Evolutionary conservation across 2,329 filamentous ascomycete species (phyloP).

Genomic region (Coniochaeta hoffmannii): DNA sequence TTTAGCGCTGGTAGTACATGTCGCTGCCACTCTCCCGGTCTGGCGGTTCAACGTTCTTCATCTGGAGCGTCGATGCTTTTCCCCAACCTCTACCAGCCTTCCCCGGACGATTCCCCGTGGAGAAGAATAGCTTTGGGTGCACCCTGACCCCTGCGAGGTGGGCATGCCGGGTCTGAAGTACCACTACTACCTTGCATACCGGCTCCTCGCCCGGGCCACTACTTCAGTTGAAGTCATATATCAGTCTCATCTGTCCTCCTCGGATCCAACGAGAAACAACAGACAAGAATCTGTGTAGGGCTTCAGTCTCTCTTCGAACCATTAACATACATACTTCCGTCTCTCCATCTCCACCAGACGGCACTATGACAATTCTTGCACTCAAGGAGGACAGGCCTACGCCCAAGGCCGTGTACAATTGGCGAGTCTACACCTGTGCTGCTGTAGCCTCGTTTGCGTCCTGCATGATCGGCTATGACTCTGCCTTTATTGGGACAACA

Average conservation of each 20-base stretch:
- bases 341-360: background rate
- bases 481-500: conserved; percentile 73
- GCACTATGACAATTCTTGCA: conserved; percentile 32
- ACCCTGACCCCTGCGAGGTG: background rate
- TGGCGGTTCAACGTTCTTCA: conserved; percentile 2
- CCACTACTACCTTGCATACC: background rate
- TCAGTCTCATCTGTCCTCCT: background rate
- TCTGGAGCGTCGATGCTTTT: background rate
- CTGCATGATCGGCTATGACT: conserved; percentile 56
- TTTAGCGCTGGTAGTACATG: too few relatives aligned
- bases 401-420: conserved; percentile 52
- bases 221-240: background rate
- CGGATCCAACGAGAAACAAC: background rate
- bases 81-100: background rate
- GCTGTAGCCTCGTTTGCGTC: conserved; percentile 48
- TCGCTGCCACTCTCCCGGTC: background rate
- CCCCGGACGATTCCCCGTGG: conserved; percentile 2
- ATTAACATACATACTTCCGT: background rate
- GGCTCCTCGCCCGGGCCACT: background rate
- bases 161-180: background rate
- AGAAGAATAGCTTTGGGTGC: background rate
- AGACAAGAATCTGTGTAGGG: too few relatives aligned
- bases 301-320: background rate
- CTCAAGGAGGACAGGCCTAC: conserved; percentile 51
- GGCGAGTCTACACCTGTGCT: conserved; percentile 49